Evolutionary conservation across 1,139 yeast genomes (phyloP), one percentile per base, ranked within the genome.

Genomic region (Sugiyamaella japonica): DNA sequence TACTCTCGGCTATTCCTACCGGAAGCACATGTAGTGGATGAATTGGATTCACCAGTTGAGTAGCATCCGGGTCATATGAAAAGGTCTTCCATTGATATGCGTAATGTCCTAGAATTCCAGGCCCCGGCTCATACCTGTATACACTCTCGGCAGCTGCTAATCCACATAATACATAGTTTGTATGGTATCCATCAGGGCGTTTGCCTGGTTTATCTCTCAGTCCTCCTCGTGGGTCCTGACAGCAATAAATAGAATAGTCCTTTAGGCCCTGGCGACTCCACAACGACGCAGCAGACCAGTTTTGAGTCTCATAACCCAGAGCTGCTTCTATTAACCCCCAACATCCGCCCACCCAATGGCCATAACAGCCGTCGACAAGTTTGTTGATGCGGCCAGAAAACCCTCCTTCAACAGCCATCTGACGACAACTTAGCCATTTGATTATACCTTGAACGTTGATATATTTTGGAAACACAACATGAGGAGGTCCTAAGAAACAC

Each of bases 311-410:
- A 2, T 64, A 64, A 0, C 66, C 70, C 1, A 76, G 62, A 0
- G 84, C 68, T 1, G 79, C 72, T 57, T 88, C 93, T 9, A 89
- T 63, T 41, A 91, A 71, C 0, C 89, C 83, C 61, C 80, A 76
- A 45, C 85, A 67, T 0, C 89, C 95, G 0, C 99, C 99, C 1
- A 91, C 85, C 99, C 99, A 93, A 69, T 87, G 95, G 65, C 91
- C 83, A 69, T 95, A 95, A 70, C 99, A 95, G 0, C 96, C 97
- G 70, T 95, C 99, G 0, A 93, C 98, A 42, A 95, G 76, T 70
- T 95, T 95, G 68, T 93, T 91, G 0, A 96, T 82, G 55, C 99
- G 79, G 0, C 99, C 99, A 8, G 84, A 79, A 47, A 91, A 79
- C 0, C 98, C 97, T 7, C 95, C 96, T 67, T 90, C 97, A 7